Base-by-base conservation (phyloP, 2,329 filamentous ascomycete genomes). In the Pseudogymnoascus sp. region DNA sequence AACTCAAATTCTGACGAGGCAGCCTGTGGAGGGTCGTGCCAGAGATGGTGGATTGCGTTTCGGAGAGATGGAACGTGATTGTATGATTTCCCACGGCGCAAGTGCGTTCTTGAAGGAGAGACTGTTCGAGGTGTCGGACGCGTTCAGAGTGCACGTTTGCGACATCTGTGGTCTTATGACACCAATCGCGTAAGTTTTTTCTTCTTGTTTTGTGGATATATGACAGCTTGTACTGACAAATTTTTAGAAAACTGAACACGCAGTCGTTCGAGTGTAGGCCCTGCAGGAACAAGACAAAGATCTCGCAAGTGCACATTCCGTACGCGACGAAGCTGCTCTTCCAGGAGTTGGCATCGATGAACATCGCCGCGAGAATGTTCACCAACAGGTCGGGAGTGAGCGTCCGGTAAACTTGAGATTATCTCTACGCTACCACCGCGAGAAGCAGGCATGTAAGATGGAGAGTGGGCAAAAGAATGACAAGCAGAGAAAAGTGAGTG, bases 31-130 rank as follows among this genome's bases (percentile, higher is more conserved):
- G 79, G 95, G 95, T 89, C 90, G 96, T 85, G 95, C 95, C 3
- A 83, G 96, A 77, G 96, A 99, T 75, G 95, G 95, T 83, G 95
- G 95, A 81, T 84, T 99, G 51, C 93, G 96, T 75, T 99, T 99
- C 86, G 95, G 95, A 87, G 95, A 99, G 82, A 99, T 99, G 95
- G 96, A 99, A 79, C 93, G 96, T 80, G 96, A 99, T 85, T 99
- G 95, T 76, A 99, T 99, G 95, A 99, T 99, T 80, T 92, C 96
- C n/a, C 96, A 99, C 75, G 95, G 95, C 74, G 95, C 96, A 3
- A 93, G 91, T 63, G 89, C 93, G 1, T 99, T 99, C 84, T 79
- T 99, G 73, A 99, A 99, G 80, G 95, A 99, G 81, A 86, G 95
- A 72, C 79, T 99, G 64, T 97, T 99, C 72, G 93, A 97, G 75